Percentiles rank a stretch among this genome's conserved stretches.
Evolutionary conservation across 805 yeast species (phyloP).

Genomic region (Cyberlindnera petersonii): DNA sequence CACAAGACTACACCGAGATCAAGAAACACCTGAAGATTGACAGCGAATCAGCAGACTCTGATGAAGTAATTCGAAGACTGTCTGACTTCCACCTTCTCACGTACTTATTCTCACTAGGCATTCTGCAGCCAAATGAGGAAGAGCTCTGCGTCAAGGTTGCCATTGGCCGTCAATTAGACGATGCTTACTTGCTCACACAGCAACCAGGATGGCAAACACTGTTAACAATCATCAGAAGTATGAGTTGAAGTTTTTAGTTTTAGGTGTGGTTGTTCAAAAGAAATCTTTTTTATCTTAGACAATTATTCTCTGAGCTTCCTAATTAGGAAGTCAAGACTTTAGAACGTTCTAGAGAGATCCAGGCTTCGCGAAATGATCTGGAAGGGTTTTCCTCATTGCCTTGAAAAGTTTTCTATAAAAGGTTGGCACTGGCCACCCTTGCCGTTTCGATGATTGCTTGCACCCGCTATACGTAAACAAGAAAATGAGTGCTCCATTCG

Average conservation of each 20-base stretch:
- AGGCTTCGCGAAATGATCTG: conserved; percentile 1
- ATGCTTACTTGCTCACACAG: conserved; percentile 50
- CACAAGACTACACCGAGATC: conserved; percentile 61
- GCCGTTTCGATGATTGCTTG: neutral
- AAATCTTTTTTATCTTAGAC: neutral
- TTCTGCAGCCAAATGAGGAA: conserved; percentile 56
- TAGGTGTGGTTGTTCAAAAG: too few relatives aligned
- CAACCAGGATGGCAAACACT: conserved; percentile 81
- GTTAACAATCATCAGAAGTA: conserved; percentile 47
- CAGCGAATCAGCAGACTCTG: conserved; percentile 19
- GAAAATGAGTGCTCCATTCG: conserved; percentile 89
- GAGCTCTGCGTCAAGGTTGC: conserved; percentile 47
- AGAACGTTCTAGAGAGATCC: conserved; percentile 11
- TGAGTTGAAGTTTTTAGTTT: too few relatives aligned
- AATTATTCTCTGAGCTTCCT: conserved; percentile 1
- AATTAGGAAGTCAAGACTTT: conserved; percentile 6
- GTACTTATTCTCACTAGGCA: conserved; percentile 52
- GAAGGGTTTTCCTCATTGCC: too few relatives aligned
- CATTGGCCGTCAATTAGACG: conserved; percentile 36
- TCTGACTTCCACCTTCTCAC: conserved; percentile 77
- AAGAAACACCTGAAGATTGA: conserved; percentile 44
- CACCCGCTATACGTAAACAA: neutral
- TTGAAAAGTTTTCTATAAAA: conserved; percentile 13
- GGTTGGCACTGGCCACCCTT: neutral
- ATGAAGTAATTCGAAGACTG: conserved; percentile 33